A percentile compares a stretch with the other conserved stretches of the same genome.
phyloP scores from a whole-genome alignment of 176 grass and related monocot genomes.

The Eremochloa ophiuroides region DNA sequence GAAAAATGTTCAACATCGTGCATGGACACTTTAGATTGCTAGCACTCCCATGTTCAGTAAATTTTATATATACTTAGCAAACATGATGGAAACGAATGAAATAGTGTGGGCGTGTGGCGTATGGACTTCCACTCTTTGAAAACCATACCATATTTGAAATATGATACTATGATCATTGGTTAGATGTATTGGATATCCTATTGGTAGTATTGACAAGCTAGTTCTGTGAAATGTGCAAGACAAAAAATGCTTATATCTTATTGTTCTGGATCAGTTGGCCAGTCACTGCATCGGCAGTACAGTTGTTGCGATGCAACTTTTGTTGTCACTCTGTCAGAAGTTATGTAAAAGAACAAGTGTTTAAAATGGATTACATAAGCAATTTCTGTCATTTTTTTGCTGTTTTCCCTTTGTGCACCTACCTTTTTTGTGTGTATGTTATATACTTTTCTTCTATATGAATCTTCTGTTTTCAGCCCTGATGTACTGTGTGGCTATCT shows the following conservation, averaged over 20 bases:
- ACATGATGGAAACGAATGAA: neutral
- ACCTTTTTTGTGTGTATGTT: neutral
- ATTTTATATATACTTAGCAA: neutral
- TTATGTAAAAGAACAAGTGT: neutral
- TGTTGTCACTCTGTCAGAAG: neutral
- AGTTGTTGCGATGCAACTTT: neutral
- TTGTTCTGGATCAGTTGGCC: neutral
- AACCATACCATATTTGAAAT: too few relatives aligned
- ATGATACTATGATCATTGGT: neutral
- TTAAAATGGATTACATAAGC: neutral
- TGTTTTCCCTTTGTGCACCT: neutral
- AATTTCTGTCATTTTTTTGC: neutral
- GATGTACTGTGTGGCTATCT: neutral
- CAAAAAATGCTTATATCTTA: neutral
- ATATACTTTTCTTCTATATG: neutral
- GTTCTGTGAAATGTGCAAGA: neutral
- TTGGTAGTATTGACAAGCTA: neutral
- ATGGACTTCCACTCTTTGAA: neutral
- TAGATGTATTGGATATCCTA: neutral
- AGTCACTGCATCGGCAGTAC: neutral
- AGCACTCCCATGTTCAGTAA: neutral
- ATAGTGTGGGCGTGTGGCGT: neutral
- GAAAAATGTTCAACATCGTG: neutral
- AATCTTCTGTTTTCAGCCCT: constrained; percentile 18
- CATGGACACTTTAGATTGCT: neutral